Base-by-base conservation (phyloP, 2,329 filamentous ascomycete genomes). In the Aphanoascus verrucosus region DNA sequence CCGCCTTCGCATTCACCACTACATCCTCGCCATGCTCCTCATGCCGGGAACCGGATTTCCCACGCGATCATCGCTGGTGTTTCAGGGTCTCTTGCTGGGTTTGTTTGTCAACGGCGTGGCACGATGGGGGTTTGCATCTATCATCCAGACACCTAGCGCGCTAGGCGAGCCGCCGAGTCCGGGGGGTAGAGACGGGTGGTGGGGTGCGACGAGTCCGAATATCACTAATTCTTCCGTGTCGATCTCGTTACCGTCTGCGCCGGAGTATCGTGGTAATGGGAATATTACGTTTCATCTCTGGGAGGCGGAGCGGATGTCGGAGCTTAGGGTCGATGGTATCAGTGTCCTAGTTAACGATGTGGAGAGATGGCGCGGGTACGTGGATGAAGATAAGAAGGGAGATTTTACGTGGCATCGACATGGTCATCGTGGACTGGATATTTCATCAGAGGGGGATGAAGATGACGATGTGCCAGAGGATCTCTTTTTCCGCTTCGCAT, bases 71-170 rank as follows among this genome's bases (percentile, higher is more conserved):
- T 84, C 84, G 0, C 74, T 97, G 7, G 68, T 95, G 1, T 97
- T 93, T 64, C 91, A 97, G 67, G 93, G 93, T 9, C 74, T 98
- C 1, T 75, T 98, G 0, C 73, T 97, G 6, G 93, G 93, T 0
- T 77, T 97, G 0, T 97, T 96, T 68, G 84, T 96, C 71, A 96
- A 96, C 65, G 91, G 93, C 50, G 82, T 94, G 56, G 91, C 90
- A 3, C 80, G 91, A 42, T 97, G 93, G 93, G 90, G 90, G 0
- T 98, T 94, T 67, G 90, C 88, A 57, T 79, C 85, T 0, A 81
- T 98, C 45, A 78, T 98, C 14, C 84, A 98, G 69, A 97, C 93
- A 0, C 81, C 86, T 0, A 77, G 70, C 0, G 82, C 83, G 0
- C 71, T 98, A 20, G 75, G 79, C 8, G 75, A 77, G 69, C 45